Base-by-base conservation (phyloP, 345 rosid genomes). In the Bruguiera parviflora region DNA sequence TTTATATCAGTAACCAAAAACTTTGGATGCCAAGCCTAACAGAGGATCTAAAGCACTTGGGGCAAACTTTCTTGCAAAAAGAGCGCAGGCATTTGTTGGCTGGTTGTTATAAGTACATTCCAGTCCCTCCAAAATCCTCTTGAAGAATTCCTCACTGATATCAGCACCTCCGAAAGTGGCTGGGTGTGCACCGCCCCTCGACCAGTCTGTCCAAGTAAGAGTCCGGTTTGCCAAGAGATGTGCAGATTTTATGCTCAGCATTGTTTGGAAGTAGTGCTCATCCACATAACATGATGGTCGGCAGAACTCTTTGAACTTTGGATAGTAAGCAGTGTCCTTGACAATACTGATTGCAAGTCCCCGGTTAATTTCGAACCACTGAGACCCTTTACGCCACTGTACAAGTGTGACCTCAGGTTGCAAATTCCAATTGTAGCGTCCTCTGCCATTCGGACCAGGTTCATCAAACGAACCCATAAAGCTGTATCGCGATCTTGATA, bases 381-480 rank as follows among this genome's bases (percentile, higher is more conserved):
- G 98, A 47, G 98, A 85, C 53, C 98, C 98, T 83, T 94, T 94
- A 20, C 96, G 87, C 98, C 98, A 95, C 64, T 95, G 89, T 64
- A 78, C 68, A 49, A 95, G 86, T 16, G 75, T 82, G 58, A 95
- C 86, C 74, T 80, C 96, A 0, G 97, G 96, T 63, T 82, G 82
- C 92, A 95, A 80, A 49, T 67, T 80, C 39, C 11, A 27, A 65
- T 81, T 52, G 66, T 95, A 95, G 61, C 96, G 88, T 1, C 96
- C 97, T 80, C 97, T 84, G 2, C 99, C 97, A 24, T 77, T 82
- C 11, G 91, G 93, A 61, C 99, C 85, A 24, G 61, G 74, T 66
- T 95, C 97, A 68, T 92, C 97, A 62, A 78, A 86, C 31, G 91
- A 80, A 52, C 93, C 96, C 88, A 90, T 83, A 73, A 95, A 95